These are phyloP conservation scores for Naganishia sp. DNA, from an alignment of 1,284 basidiomycete genomes.

Conservation along the genomic window DNA sequence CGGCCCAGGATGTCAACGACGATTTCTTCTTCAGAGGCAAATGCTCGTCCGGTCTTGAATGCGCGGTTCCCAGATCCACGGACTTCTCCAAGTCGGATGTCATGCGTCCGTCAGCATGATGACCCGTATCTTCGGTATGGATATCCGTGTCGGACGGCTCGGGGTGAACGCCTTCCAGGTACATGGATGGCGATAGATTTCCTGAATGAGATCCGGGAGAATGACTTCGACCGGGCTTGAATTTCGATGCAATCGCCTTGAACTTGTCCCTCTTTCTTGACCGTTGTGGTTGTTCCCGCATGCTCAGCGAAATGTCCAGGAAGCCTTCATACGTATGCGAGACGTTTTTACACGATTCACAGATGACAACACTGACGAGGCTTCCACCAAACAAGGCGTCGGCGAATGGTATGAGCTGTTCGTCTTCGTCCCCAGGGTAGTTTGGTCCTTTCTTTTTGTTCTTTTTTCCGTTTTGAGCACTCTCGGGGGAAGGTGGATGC, in stretches of 20 bases:
- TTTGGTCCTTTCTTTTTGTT: constrained; percentile 1
- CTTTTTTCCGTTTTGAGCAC: constrained; percentile 15
- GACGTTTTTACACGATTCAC: constrained; percentile 80
- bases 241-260: constrained; percentile 67
- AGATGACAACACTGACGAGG: constrained; percentile 84
- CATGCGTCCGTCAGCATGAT: constrained; percentile 5
- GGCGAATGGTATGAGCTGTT: constrained; percentile 68
- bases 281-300: constrained; percentile 70
- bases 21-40: constrained; percentile 26
- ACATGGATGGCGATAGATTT: constrained; percentile 28
- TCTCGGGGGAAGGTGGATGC: constrained; percentile 31
- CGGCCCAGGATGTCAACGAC: constrained; percentile 29
- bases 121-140: constrained; percentile 12
- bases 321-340: constrained; percentile 92
- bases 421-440: constrained; percentile 23
- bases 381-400: constrained; percentile 88
- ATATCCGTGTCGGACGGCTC: constrained; percentile 8
- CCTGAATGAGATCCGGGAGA: constrained; percentile 26
- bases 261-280: constrained; percentile 68
- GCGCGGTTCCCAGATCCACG: constrained; percentile 8
- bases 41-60: constrained; percentile 1
- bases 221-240: constrained; percentile 44
- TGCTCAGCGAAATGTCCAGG: constrained; percentile 85
- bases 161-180: constrained; percentile 34
- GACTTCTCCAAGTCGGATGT: constrained; percentile 25